Base-by-base conservation (phyloP, 306 rosid genomes). In the Gillenia trifoliata region DNA sequence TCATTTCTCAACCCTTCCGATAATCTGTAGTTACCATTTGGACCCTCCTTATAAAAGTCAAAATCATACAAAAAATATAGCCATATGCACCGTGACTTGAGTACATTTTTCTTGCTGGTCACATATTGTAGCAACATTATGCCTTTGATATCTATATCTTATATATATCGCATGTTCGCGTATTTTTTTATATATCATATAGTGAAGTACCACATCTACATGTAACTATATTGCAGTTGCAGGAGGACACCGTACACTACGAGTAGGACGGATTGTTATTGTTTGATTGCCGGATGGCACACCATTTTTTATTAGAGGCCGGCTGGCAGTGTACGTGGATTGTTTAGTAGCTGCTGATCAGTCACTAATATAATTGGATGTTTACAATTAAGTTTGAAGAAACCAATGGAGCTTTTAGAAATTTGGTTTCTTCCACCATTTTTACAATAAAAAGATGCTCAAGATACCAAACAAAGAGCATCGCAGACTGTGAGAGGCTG, bases 331-430 rank as follows among this genome's bases (percentile, higher is more conserved):
- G 11, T 20, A 33, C 20, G 41, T 9, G 50, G 77, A 12, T 62
- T 41, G 8, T n/a, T 15, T 71, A 30, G 64, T 40, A 70, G 30
- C 33, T 33, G 20, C 50, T 50, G 20, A 34, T 62, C 11, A 30
- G n/a, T n/a, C 63, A 15, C 23, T 70, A 38, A 16, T 52, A 23
- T 26, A 38, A 71, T 57, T 72, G 41, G 15, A 29, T 54, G 45
- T 9, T 64, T n/a, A 5, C 20, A 38, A 33, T 19, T 28, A 66
- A 64, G 3, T 47, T 29, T 23, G 76, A 66, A 74, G 82, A 86
- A 76, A 55, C 84, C 79, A 61, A 80, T 63, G 86, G 17, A 57
- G 38, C 74, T 55, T 79, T 15, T 16, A 85, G 43, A 66, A 41
- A 47, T 50, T 65, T 16, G 33, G 8, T 62, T 69, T 73, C 85